Evolutionary conservation across 2,329 filamentous ascomycete species (phyloP).

Genomic region (Fusarium papillatum): DNA sequence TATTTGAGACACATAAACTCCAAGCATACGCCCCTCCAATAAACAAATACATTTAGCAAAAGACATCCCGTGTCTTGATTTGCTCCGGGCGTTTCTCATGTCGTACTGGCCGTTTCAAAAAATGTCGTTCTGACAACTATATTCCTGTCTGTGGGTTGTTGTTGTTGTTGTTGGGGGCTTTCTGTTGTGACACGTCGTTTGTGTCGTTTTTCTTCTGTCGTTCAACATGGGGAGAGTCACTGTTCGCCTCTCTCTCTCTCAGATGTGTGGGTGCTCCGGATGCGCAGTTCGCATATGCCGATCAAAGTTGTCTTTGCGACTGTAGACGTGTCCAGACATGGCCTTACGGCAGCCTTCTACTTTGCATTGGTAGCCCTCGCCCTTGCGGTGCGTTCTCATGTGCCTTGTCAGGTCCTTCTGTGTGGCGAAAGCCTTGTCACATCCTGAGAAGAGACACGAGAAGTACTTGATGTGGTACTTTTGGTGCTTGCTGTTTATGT

Average conservation of each 20-base stretch:
- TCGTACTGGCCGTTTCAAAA: slow-evolving; percentile 4
- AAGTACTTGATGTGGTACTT: slow-evolving; percentile 47
- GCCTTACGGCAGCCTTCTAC: slow-evolving; percentile 45
- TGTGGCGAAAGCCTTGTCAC: slow-evolving; percentile 43
- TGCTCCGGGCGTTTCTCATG: neutral
- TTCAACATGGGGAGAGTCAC: slow-evolving; percentile 28
- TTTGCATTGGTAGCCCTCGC: slow-evolving; percentile 42
- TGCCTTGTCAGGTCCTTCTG: slow-evolving; percentile 44
- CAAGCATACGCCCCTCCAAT: neutral
- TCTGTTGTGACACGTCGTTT: neutral
- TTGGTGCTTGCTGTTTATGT: slow-evolving; percentile 39
- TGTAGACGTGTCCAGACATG: slow-evolving; percentile 44
- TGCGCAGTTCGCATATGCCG: slow-evolving; percentile 46
- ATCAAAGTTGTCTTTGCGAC: slow-evolving; percentile 46
- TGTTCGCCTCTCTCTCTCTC: slow-evolving; percentile 28
- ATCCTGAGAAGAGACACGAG: slow-evolving; percentile 41
- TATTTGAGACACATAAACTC: slow-evolving; percentile 1
- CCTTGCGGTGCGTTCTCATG: slow-evolving; percentile 43
- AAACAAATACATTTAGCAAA: neutral
- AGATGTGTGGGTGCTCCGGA: slow-evolving; percentile 40
- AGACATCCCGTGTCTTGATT: neutral
- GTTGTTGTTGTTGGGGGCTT: neutral
- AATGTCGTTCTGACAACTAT: slow-evolving; percentile 20
- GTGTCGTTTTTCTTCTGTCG: slow-evolving; percentile 34
- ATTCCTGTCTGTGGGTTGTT: neutral